A percentile compares a stretch with the other conserved stretches of the same genome.
These are phyloP conservation scores for Echium plantagineum DNA, from an alignment of 257 asterid genomes.

Conservation along the genomic window DNA sequence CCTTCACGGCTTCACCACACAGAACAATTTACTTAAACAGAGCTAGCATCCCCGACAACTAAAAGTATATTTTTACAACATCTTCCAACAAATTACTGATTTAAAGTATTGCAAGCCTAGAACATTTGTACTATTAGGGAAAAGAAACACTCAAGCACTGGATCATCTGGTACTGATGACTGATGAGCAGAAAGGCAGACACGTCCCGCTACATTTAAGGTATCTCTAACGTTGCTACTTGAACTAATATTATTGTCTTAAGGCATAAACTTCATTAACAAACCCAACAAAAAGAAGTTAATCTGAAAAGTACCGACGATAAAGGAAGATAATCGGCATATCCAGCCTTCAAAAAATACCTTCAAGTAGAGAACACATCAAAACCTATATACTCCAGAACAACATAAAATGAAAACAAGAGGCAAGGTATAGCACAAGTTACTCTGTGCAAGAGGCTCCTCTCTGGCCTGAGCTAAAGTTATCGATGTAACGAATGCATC, in stretches of 20 bases:
- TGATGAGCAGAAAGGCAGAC: conserved; percentile 92
- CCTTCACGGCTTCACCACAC: no score
- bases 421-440: conserved; percentile 12
- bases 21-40: no score
- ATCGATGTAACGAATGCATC: conserved; percentile 90
- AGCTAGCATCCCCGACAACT: no score
- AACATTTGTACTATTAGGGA: conserved; percentile 34
- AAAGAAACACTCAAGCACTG: conserved; percentile 71
- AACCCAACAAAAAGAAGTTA: conserved; percentile 3
- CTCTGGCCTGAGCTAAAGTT: conserved; percentile 94
- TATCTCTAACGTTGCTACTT: no score
- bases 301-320: conserved; percentile 51
- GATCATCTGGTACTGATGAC: conserved; percentile 76
- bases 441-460: conserved; percentile 98
- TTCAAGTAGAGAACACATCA: conserved; percentile 16
- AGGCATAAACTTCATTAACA: conserved; percentile 1
- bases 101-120: conserved; percentile 36
- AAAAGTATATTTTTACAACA: no score
- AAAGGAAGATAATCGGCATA: conserved; percentile 78
- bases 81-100: background rate
- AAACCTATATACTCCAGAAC: background rate
- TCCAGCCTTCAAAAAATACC: conserved; percentile 82
- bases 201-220: conserved; percentile 57
- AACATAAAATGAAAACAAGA: background rate
- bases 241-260: background rate